phyloP scores from a whole-genome alignment of 2,329 filamentous ascomycete species.

The Elsinoe ampelina region DNA sequence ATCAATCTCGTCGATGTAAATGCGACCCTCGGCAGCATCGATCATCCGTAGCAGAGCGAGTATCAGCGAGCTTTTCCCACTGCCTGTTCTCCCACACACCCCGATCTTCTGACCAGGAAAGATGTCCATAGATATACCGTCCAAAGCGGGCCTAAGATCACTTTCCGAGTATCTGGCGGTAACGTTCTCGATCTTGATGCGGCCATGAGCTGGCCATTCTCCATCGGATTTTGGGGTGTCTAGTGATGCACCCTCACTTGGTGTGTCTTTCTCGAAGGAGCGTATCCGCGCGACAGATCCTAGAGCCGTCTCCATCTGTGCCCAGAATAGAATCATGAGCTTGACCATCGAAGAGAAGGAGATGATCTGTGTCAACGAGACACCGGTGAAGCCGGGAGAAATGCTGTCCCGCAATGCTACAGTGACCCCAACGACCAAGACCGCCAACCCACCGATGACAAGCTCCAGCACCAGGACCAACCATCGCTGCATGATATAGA shows the following conservation, averaged over 20 bases:
- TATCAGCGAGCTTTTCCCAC: constrained; percentile 44
- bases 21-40: constrained; percentile 34
- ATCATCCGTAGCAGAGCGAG: constrained; percentile 42
- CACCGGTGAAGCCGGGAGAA: constrained; percentile 40
- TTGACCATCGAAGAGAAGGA: constrained; percentile 43
- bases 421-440: constrained; percentile 26
- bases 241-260: constrained; percentile 27
- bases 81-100: constrained; percentile 48
- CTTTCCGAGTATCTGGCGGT: background rate
- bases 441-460: constrained; percentile 26
- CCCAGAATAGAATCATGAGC: constrained; percentile 42
- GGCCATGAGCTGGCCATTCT: background rate
- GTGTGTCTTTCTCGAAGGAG: constrained; percentile 30
- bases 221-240: background rate
- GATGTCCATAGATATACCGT: constrained; percentile 38
- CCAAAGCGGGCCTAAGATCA: background rate
- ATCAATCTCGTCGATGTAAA: constrained; percentile 41
- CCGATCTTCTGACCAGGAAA: constrained; percentile 39
- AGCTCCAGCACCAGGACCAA: constrained; percentile 34
- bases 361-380: constrained; percentile 44
- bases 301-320: constrained; percentile 46
- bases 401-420: constrained; percentile 31
- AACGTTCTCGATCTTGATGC: background rate
- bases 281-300: constrained; percentile 46
- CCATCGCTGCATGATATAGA: constrained; percentile 39